Evolutionary conservation across 306 rosid genomes (phyloP), one percentile per base, ranked within the genome.

Genomic region (Citrullus colocynthis): DNA sequence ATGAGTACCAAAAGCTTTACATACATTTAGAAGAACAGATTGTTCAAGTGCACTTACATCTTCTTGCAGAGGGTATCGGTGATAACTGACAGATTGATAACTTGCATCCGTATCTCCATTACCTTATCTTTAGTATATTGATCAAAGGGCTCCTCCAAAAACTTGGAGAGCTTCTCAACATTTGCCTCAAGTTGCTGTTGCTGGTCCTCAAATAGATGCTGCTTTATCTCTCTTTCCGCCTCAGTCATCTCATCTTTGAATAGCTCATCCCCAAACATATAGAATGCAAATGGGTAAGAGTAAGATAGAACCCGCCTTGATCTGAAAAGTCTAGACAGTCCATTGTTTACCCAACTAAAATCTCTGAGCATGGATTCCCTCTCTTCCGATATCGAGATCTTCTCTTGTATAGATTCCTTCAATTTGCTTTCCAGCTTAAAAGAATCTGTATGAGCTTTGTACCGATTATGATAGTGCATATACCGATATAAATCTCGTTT

Each of bases 371-470:
- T 85, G 1, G 93, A 87, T 59, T 87, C 89, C 80, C 74, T 92
- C 83, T 84, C 89, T 85, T 96, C 99, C 41, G 86, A 89, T 78
- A 75, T 36, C 28, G 90, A 81, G 42, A 96, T 84, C 86, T 88
- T 92, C 83, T 77, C 88, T 76, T 85, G 90, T 60, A 87, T 86
- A 55, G 81, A 72, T 76, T 87, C 97, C 86, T 88, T 89, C 85
- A 92, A 82, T 81, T 92, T 91, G 72, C 88, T 88, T 86, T 96
- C 99, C 63, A 89, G 91, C 88, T 87, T 92, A 51, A 91, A 92
- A 74, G 99, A 96, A 87, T 96, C 99, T n/a, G 88, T 88, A 85
- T 96, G 99, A 74, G 98, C 98, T 92, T 91, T 96, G 78, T 89
- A 96, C 32, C 90, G 89, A 70, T 92, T 89, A 89, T 89, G 96